Evolutionary conservation across 331 rosid genomes (phyloP), one percentile per base, ranked within the genome.

Genomic region (Dryas integrifolia): DNA sequence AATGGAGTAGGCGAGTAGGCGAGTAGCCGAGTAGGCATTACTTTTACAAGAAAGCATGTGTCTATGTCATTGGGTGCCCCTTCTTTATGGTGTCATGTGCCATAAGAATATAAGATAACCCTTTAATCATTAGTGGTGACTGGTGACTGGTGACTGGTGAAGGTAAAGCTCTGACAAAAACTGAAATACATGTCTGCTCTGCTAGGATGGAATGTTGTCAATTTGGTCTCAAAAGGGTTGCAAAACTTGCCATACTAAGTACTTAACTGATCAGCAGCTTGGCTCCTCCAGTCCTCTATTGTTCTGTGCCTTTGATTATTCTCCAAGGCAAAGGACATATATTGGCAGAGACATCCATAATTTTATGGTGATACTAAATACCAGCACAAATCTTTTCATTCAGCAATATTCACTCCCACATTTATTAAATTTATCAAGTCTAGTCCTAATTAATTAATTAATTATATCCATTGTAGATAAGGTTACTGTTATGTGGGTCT

Each of bases 21-120:
- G 21, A 18, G 21, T 18, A 18, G 21, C 21, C 21, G 21, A 18
- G 21, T 18, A 0, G 21, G 21, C 21, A 56, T 58, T 24, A 24
- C 73, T 72, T 72, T 72, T 48, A 65, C 57, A 47, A 6, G 3
- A 43, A 14, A 26, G 76, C 72, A 72, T 76, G 72, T 67, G 81
- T 35, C 43, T 60, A 60, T 24, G 76, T 55, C 7, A 58, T 30
- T 58, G 58, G 49, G 21, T 65, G 75, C 56, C 51, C 15, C 49
- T 56, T 66, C 51, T 72, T 6, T 41, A 26, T 58, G 56, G 12
- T 72, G 80, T 58, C 83, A 78, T 74, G 86, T 78, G 79, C 67
- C 1, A 6, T 24, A 15, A 76, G 83, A 75, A 48, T 3, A 38
- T 18, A 0, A n/a, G 11, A 9, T 35, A 24, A 4, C 77, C 35